Base-by-base conservation (phyloP, 345 rosid species). In the Draba incana region DNA sequence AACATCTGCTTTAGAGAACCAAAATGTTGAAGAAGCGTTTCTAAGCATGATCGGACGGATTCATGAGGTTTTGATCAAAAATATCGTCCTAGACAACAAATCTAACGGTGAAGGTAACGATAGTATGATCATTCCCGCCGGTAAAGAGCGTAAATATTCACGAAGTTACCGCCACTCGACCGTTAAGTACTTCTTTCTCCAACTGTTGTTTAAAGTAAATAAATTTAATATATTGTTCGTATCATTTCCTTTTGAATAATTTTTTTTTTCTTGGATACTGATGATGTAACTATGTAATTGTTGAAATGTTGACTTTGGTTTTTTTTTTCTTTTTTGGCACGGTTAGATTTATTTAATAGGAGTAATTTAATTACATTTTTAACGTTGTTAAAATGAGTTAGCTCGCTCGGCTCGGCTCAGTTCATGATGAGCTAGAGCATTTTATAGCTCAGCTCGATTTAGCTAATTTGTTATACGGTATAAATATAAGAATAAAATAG, bases 21-120 rank as follows among this genome's bases (percentile, higher is more conserved):
- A 81, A 53, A 88, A 88, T 20, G 96, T 91, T 0, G 90, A 88
- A 37, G 90, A 82, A 61, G 92, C 97, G 5, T 88, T 91, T 67
- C 10, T 83, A 25, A 80, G 75, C 58, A 84, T 92, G 92, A 85
- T 88, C 58, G 68, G 71, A 5, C 76, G 76, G 52, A 88, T 92
- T 52, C 82, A 86, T 49, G 76, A 80, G 24, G 74, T 77, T 43
- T 79, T 81, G 3, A 79, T 57, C 44, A 91, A 86, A 43, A 90
- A 76, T 25, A 74, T 48, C 23, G 51, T 28, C 13, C 66, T 84
- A 58, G 85, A 86, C 62, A 78, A 83, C 7, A 85, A 77, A 75
- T 41, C 39, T 41, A 83, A 75, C 8, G 82, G 81, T 47, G 47
- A 68, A 10, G 70, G 51, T 42, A 47, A 65, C 0, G 35, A 5